A percentile compares a stretch with the other conserved stretches of the same genome.
Conservation (phyloP, 805 yeast genomes). For the Saturnispora galanensis region DNA sequence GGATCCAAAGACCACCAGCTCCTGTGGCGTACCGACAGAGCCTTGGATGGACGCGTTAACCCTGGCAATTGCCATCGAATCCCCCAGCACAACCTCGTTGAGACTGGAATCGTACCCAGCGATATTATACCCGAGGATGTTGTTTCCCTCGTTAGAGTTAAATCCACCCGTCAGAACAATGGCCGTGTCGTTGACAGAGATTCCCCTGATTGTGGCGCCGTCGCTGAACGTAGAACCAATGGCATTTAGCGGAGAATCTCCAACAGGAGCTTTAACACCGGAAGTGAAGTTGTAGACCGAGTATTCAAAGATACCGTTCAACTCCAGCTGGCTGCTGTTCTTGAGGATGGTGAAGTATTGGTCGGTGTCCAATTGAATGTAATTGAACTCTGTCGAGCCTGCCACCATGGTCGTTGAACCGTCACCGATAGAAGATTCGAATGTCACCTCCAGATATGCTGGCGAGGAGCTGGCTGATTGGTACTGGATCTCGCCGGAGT, state of each 20-base stretch:
- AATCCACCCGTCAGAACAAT: slow-evolving; percentile 44
- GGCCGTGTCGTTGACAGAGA: slow-evolving; percentile 25
- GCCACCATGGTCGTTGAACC: slow-evolving; percentile 54
- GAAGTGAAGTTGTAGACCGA: slow-evolving; percentile 51
- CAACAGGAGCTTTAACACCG: slow-evolving; percentile 26
- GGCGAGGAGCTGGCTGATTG: slow-evolving; percentile 23
- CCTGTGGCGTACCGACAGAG: slow-evolving; percentile 24
- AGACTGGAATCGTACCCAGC: slow-evolving; percentile 14
- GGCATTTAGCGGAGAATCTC: slow-evolving; percentile 38
- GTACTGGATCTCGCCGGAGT: slow-evolving; percentile 55
- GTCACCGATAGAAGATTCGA: slow-evolving; percentile 25
- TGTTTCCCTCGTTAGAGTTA: slow-evolving; percentile 27
- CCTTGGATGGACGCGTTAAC: slow-evolving; percentile 32
- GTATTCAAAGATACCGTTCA: slow-evolving; percentile 82
- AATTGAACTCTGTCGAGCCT: slow-evolving; percentile 42
- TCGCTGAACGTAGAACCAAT: slow-evolving; percentile 30
- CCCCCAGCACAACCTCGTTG: slow-evolving; percentile 1
- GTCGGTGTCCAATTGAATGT: slow-evolving; percentile 17
- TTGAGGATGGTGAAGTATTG: slow-evolving; percentile 21
- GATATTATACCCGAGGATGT: slow-evolving; percentile 28
- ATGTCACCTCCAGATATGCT: slow-evolving; percentile 32
- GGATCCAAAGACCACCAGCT: slow-evolving; percentile 37
- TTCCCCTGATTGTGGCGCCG: slow-evolving; percentile 32
- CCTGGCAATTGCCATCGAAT: slow-evolving; percentile 20
- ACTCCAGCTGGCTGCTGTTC: not conserved